Evolutionary conservation across 345 rosid species (phyloP), one percentile per base, ranked within the genome.

Genomic region (Melastoma malabathricum): DNA sequence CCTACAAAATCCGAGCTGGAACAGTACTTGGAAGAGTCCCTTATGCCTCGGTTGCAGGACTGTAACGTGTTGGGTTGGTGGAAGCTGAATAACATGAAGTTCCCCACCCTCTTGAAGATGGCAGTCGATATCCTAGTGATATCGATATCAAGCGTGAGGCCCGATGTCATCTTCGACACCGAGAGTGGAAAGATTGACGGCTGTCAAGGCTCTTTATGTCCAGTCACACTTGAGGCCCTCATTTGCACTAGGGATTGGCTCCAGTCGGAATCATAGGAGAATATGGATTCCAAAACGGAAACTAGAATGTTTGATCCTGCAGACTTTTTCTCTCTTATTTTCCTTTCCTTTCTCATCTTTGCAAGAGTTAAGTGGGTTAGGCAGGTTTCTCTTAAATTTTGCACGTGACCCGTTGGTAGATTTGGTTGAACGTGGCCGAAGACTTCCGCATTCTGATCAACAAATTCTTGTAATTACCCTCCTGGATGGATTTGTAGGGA

Each of bases 221-320:
- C 86, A 0, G 82, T 75, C 55, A 85, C 94, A 5, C 77, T 85
- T 10, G 97, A 89, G 72, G 97, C 97, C 22, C 89, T 89, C 25
- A 50, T 83, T 16, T 89, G 97, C 47, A 70, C 97, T 13, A 85
- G 83, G 74, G 87, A 89, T 61, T 85, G 97, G 97, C 71, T 89
- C 51, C 85, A 71, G 58, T 55, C 73, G 55, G 75, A 67, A 38
- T 62, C 69, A 1, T 48, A 59, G 0, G 69, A 70, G 47, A 39
- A 44, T 8, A 22, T 68, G 3, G 50, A 63, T 45, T 56, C 69
- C 69, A 82, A 79, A 34, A 73, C 83, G 18, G 55, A 51, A 34
- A 51, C 44, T 43, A 16, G 55, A 51, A 51, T 41, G 34, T 17
- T 51, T 27, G 44, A 23, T 51, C 12, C 41, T 34, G 41, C 41